Evolutionary conservation across 345 rosid genomes (phyloP).

Genomic region (Citrus sp.): DNA sequence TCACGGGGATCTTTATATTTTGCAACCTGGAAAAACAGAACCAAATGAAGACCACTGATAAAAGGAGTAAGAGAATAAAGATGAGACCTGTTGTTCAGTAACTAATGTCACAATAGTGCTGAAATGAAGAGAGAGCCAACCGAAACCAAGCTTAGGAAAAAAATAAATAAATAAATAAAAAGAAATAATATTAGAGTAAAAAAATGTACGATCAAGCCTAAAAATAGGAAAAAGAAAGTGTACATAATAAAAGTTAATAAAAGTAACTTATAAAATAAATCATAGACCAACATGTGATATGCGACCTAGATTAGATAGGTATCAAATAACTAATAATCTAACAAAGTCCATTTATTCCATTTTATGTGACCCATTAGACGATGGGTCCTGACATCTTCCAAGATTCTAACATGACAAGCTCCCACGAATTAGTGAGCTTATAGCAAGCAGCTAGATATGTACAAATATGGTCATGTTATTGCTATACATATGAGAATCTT

Average conservation of each 20-base stretch:
- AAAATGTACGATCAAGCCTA: not conserved
- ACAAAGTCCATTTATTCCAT: not conserved
- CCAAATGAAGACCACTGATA: not conserved
- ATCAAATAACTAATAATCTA: not conserved
- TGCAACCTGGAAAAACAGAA: constrained; percentile 60
- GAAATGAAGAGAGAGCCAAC: not conserved
- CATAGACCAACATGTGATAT: not conserved
- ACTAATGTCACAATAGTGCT: not conserved
- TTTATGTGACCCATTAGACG: not conserved
- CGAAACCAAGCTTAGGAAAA: not conserved
- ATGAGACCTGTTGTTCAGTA: not conserved
- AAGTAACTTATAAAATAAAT: not conserved
- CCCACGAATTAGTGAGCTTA: not conserved
- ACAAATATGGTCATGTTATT: not conserved
- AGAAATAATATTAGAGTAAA: not conserved
- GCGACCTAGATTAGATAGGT: not conserved
- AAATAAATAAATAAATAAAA: not conserved
- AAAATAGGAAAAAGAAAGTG: not conserved
- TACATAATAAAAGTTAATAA: too few relatives aligned
- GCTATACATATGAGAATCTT: not conserved
- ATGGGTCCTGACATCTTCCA: not conserved
- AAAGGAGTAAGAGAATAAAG: not conserved
- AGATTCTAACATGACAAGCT: not conserved
- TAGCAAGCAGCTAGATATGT: not conserved
- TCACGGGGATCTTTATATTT: constrained; percentile 95